These are phyloP conservation scores for Penicillium decumbens DNA, from an alignment of 2,329 filamentous ascomycete species.

Conservation along the genomic window DNA sequence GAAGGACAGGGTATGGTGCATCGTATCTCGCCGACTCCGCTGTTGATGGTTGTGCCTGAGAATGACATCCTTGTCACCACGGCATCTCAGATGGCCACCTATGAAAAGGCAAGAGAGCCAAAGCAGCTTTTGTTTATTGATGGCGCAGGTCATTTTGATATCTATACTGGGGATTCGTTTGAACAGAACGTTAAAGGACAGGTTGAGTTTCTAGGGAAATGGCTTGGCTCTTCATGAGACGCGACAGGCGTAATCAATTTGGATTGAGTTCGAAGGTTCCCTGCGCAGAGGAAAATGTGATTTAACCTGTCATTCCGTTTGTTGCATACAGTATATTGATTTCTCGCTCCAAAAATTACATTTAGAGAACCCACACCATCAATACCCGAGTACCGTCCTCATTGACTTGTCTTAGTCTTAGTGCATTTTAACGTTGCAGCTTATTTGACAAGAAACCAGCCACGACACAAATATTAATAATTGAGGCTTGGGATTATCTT, in stretches of 20 bases:
- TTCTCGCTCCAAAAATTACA: too few species aligned
- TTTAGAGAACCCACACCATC: too few species aligned
- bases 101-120: conserved; percentile 36
- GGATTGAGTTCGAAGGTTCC: not conserved
- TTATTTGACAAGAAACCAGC: too few species aligned
- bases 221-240: conserved; percentile 5
- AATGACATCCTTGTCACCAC: conserved; percentile 7
- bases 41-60: conserved; percentile 1
- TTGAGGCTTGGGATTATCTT: too few species aligned
- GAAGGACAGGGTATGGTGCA: conserved; percentile 5
- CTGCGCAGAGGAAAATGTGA: too few species aligned
- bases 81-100: conserved; percentile 29
- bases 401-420: too few species aligned
- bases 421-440: too few species aligned
- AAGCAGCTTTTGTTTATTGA: conserved; percentile 38
- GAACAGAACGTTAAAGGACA: conserved; percentile 28
- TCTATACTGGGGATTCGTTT: conserved; percentile 31
- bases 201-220: conserved; percentile 28
- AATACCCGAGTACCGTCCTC: too few species aligned
- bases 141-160: conserved; percentile 40
- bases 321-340: too few species aligned
- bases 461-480: too few species aligned
- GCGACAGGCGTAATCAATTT: not conserved
- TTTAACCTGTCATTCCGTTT: too few species aligned
- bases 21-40: conserved; percentile 7